phyloP scores from a whole-genome alignment of 2,329 filamentous ascomycete genomes.

The Colletotrichum lupini region DNA sequence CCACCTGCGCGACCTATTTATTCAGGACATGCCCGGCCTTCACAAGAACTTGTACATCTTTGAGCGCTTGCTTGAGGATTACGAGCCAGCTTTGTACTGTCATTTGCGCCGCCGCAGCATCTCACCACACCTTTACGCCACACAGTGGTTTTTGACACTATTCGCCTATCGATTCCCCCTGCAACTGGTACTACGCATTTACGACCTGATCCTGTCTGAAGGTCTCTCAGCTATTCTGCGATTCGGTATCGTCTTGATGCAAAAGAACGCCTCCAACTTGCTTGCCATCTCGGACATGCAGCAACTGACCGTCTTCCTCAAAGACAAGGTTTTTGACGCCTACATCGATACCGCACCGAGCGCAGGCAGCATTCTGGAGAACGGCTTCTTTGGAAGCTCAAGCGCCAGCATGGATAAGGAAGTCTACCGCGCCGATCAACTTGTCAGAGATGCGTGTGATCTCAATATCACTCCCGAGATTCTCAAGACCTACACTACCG shows the following conservation, averaged over 20 bases:
- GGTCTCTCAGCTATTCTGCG: conserved; percentile 93
- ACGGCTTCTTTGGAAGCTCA: conserved; percentile 95
- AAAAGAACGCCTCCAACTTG: conserved; percentile 85
- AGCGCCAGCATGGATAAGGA: conserved; percentile 93
- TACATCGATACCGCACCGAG: conserved; percentile 97
- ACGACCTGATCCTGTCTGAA: conserved; percentile 94
- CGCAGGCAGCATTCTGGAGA: conserved; percentile 92
- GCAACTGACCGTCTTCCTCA: conserved; percentile 87
- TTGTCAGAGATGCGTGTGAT: conserved; percentile 92
- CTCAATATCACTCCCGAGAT: conserved; percentile 86
- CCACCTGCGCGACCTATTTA: conserved; percentile 89
- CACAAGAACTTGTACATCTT: conserved; percentile 96
- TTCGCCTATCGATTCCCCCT: conserved; percentile 98
- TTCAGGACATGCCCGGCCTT: conserved; percentile 95
- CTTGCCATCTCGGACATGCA: conserved; percentile 92
- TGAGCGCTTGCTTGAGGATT: conserved; percentile 90
- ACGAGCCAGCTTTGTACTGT: conserved; percentile 94
- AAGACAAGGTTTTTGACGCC: conserved; percentile 93
- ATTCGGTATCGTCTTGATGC: conserved; percentile 96
- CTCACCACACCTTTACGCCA: conserved; percentile 92
- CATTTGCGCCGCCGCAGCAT: conserved; percentile 91
- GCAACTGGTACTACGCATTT: conserved; percentile 94
- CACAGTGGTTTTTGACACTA: conserved; percentile 98
- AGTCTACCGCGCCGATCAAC: conserved; percentile 91
- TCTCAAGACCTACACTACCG: conserved; percentile 81